phyloP scores from a whole-genome alignment of 2,329 filamentous ascomycete species.

The Aureobasidium sp. region DNA sequence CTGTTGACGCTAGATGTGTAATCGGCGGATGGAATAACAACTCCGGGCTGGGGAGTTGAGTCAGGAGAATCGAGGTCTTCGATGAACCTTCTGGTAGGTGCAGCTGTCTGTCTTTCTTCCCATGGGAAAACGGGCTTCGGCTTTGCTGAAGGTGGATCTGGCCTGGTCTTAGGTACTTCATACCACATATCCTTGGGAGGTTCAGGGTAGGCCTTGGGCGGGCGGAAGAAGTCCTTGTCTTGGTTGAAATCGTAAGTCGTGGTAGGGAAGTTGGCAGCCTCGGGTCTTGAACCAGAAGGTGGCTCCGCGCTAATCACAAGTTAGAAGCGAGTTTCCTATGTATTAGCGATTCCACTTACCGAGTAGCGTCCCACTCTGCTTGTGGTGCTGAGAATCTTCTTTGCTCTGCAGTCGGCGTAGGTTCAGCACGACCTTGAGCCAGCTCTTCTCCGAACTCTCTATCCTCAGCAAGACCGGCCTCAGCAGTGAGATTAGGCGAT shows the following conservation, averaged over 20 bases:
- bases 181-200: slow-evolving; percentile 87
- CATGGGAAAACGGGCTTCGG: slow-evolving; percentile 79
- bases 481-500: slow-evolving; percentile 28
- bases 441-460: slow-evolving; percentile 35
- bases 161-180: slow-evolving; percentile 56
- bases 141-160: slow-evolving; percentile 49
- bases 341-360: slow-evolving; percentile 31
- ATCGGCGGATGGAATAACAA: slow-evolving; percentile 10
- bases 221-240: slow-evolving; percentile 64
- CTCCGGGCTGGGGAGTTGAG: slow-evolving; percentile 13
- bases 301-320: slow-evolving; percentile 29
- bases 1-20: neutral
- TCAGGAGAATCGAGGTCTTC: slow-evolving; percentile 36
- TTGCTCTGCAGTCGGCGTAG: slow-evolving; percentile 38
- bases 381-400: slow-evolving; percentile 49
- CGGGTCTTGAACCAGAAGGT: slow-evolving; percentile 62
- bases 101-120: slow-evolving; percentile 62
- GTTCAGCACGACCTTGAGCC: slow-evolving; percentile 33
- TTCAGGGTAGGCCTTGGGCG: slow-evolving; percentile 69
- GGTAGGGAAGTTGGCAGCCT: slow-evolving; percentile 74
- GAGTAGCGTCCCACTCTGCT: slow-evolving; percentile 54
- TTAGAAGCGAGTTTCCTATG: neutral
- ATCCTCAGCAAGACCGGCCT: slow-evolving; percentile 35
- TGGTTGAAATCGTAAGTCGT: slow-evolving; percentile 77
- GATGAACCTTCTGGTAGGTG: slow-evolving; percentile 57